A percentile compares a stretch with the other conserved stretches of the same genome.
phyloP scores from a whole-genome alignment of 306 rosid species.

The Sechiopsis laciniata region DNA sequence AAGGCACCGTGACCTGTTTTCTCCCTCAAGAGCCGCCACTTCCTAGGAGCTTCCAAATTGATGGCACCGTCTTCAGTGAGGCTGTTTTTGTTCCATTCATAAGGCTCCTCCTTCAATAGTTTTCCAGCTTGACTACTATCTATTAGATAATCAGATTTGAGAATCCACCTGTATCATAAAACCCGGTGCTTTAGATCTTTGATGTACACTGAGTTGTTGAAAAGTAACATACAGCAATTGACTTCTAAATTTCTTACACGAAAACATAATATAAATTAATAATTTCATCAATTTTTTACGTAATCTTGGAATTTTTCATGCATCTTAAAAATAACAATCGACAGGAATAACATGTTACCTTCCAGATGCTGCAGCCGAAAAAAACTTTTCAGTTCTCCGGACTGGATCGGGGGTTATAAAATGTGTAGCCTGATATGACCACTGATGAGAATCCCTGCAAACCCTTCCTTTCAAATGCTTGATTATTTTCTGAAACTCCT shows the following conservation, averaged over 20 bases:
- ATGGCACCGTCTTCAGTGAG: slow-evolving; percentile 80
- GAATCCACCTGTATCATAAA: slow-evolving; percentile 76
- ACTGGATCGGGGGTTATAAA: slow-evolving; percentile 71
- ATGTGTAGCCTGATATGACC: slow-evolving; percentile 98
- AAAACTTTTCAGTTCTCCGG: slow-evolving; percentile 80
- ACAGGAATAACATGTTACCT: slow-evolving; percentile 36
- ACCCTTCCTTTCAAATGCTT: slow-evolving; percentile 66
- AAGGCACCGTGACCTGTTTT: slow-evolving; percentile 85
- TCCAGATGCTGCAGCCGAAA: slow-evolving; percentile 95
- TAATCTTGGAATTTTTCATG: neutral
- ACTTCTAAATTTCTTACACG: neutral
- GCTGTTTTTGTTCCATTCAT: slow-evolving; percentile 79
- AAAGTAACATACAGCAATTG: neutral
- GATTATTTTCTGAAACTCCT: slow-evolving; percentile 69
- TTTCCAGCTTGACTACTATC: slow-evolving; percentile 63
- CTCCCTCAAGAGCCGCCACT: slow-evolving; percentile 77
- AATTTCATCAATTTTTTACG: neutral
- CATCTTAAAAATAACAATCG: neutral
- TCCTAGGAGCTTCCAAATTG: slow-evolving; percentile 92
- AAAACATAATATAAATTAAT: neutral
- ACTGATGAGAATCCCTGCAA: slow-evolving; percentile 81
- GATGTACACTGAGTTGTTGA: neutral
- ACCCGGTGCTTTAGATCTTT: neutral
- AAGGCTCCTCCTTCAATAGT: slow-evolving; percentile 64
- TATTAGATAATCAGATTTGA: slow-evolving; percentile 67